Percentiles rank a stretch among this genome's conserved stretches.
Conservation (phyloP, 2,329 filamentous ascomycete species). For the Fusarium scirpi region DNA sequence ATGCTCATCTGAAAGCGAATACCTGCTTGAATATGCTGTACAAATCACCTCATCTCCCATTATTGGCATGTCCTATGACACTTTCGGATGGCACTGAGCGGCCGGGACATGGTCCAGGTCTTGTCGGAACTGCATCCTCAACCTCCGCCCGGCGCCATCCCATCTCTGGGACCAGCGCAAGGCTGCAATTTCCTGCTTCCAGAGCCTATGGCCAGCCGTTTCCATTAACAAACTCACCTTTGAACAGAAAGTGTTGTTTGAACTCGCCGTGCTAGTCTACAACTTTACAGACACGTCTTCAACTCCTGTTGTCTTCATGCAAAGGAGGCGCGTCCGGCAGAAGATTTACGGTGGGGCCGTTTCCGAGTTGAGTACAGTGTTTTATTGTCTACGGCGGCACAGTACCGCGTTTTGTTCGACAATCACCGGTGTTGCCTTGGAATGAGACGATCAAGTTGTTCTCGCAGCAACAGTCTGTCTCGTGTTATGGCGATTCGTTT, state of each 20-base stretch:
- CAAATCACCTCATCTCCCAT: conserved; percentile 13
- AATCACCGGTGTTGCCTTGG: neutral
- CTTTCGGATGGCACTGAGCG: conserved; percentile 12
- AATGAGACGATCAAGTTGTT: neutral
- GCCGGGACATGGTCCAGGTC: conserved; percentile 37
- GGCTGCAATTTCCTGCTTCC: neutral
- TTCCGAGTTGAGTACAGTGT: conserved; percentile 31
- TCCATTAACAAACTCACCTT: conserved; percentile 10
- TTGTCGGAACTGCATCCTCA: conserved; percentile 27
- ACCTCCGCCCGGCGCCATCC: conserved; percentile 18
- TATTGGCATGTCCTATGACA: conserved; percentile 12
- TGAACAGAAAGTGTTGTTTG: conserved; percentile 11
- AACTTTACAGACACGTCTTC: conserved; percentile 16
- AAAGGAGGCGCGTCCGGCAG: conserved; percentile 33
- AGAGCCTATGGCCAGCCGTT: neutral
- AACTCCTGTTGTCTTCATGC: neutral
- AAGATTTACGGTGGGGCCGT: conserved; percentile 35
- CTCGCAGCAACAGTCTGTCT: neutral
- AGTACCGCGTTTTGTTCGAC: conserved; percentile 8
- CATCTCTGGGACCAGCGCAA: neutral
- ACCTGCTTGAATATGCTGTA: neutral
- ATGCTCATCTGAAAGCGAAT: neutral
- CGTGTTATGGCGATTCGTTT: neutral
- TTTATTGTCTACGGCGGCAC: conserved; percentile 6
- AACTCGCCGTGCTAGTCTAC: conserved; percentile 25